Evolutionary conservation across 2,329 filamentous ascomycete species (phyloP).

Genomic region (Dactylellina parvicollis): DNA sequence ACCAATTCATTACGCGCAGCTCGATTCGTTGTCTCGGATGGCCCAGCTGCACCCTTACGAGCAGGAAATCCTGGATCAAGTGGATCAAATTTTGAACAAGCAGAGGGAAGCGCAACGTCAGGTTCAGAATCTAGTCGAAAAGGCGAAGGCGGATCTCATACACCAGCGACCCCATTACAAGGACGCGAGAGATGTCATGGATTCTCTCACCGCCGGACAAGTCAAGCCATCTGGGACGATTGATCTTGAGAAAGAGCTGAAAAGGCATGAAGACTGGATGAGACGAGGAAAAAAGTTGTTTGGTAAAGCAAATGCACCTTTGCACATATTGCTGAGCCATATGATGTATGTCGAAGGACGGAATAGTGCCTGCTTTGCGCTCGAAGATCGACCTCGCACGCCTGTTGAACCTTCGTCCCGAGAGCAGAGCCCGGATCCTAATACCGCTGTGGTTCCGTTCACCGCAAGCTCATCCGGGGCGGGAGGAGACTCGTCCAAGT

Average conservation of each 20-base stretch:
- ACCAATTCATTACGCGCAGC: conserved; percentile 88
- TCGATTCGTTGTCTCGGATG: conserved; percentile 89
- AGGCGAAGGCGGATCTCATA: conserved; percentile 78
- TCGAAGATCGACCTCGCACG: conserved; percentile 84
- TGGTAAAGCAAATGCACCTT: conserved; percentile 94
- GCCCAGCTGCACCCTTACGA: conserved; percentile 77
- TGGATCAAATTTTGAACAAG: conserved; percentile 93
- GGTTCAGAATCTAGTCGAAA: conserved; percentile 82
- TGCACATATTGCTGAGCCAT: conserved; percentile 93
- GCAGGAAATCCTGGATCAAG: conserved; percentile 78
- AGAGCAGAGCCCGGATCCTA: conserved; percentile 72
- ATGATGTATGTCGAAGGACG: conserved; percentile 92
- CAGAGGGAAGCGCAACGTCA: conserved; percentile 92
- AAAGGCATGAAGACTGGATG: conserved; percentile 99
- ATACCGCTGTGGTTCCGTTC: conserved; percentile 44
- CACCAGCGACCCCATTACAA: conserved; percentile 83
- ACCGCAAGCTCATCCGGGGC: conserved; percentile 1
- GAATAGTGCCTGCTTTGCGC: conserved; percentile 90
- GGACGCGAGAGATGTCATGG: conserved; percentile 90
- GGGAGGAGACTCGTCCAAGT: conserved; percentile 52
- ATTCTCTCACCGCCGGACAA: conserved; percentile 85
- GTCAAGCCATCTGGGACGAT: conserved; percentile 90
- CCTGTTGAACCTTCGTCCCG: conserved; percentile 92
- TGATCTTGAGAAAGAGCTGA: conserved; percentile 92
- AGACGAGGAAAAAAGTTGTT: conserved; percentile 96